Conservation (phyloP, 345 rosid genomes). For the Salix udensis region DNA sequence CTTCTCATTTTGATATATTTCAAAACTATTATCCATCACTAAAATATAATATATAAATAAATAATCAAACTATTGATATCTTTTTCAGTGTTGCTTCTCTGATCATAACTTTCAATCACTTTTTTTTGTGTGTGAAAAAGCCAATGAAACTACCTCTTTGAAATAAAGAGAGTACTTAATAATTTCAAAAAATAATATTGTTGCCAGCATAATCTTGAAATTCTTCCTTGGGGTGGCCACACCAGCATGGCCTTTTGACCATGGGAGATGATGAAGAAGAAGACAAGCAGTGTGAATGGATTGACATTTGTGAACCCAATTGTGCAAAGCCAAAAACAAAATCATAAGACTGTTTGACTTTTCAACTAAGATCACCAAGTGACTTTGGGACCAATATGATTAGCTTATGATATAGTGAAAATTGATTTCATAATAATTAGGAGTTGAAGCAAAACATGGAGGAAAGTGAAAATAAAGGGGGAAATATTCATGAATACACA, state of each 20-base stretch:
- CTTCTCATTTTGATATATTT: no score
- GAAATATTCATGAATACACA: constrained; percentile 39
- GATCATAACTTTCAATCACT: no score
- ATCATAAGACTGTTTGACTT: constrained; percentile 15
- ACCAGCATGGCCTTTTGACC: not conserved
- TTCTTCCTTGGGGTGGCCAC: not conserved
- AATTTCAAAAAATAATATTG: not conserved
- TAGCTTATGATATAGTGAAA: constrained; percentile 30
- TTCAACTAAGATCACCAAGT: constrained; percentile 20
- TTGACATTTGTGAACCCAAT: not conserved
- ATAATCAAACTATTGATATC: no score
- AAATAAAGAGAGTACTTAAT: no score
- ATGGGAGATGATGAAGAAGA: not conserved
- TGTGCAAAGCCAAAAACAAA: constrained; percentile 23
- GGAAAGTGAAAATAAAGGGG: constrained; percentile 9
- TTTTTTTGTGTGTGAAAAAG: no score
- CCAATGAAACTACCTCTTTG: no score
- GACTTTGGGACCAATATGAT: constrained; percentile 28
- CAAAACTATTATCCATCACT: no score
- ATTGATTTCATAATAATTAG: constrained; percentile 30
- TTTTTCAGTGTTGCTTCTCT: no score
- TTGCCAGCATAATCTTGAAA: not conserved
- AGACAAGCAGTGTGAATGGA: not conserved
- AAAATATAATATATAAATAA: no score
- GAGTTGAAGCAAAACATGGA: constrained; percentile 16